Evolutionary conservation across 2,329 filamentous ascomycete species (phyloP).

Genomic region (Penicillium sp.): DNA sequence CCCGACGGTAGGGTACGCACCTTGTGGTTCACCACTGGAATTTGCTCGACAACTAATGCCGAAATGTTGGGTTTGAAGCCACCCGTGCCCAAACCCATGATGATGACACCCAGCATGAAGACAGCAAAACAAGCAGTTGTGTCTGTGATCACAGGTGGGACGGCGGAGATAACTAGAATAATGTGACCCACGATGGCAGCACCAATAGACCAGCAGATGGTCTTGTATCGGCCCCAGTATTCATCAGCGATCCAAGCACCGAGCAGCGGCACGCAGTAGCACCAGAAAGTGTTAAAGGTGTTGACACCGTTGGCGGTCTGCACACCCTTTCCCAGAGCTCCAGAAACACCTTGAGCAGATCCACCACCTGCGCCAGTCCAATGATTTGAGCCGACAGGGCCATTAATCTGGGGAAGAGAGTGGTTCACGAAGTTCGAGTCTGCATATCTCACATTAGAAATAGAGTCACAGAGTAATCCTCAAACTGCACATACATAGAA

Average conservation of each 20-base stretch:
- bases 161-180: slow-evolving; percentile 65
- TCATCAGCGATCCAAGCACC: slow-evolving; percentile 67
- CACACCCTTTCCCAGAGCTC: slow-evolving; percentile 49
- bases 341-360: slow-evolving; percentile 48
- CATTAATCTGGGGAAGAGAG: slow-evolving; percentile 44
- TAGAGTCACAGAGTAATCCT: slow-evolving; percentile 20
- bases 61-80: slow-evolving; percentile 83
- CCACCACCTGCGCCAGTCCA: background rate
- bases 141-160: slow-evolving; percentile 63
- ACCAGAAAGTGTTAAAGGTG: slow-evolving; percentile 61
- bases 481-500: slow-evolving; percentile 57
- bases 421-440: slow-evolving; percentile 50
- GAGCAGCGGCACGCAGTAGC: slow-evolving; percentile 60
- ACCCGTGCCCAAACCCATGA: slow-evolving; percentile 73
- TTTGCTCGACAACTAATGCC: slow-evolving; percentile 70
- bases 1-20: slow-evolving; percentile 59
- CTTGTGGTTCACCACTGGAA: slow-evolving; percentile 58
- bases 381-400: slow-evolving; percentile 10
- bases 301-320: slow-evolving; percentile 52
- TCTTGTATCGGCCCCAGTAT: slow-evolving; percentile 68
- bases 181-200: slow-evolving; percentile 67
- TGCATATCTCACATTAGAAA: slow-evolving; percentile 53
- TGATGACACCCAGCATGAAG: slow-evolving; percentile 64
- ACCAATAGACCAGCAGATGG: slow-evolving; percentile 66
- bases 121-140: slow-evolving; percentile 62